Percentiles rank a stretch among this genome's conserved stretches.
phyloP scores from a whole-genome alignment of 371 early-diverging fungal genomes.

The Syncephalastrum racemosum region DNA sequence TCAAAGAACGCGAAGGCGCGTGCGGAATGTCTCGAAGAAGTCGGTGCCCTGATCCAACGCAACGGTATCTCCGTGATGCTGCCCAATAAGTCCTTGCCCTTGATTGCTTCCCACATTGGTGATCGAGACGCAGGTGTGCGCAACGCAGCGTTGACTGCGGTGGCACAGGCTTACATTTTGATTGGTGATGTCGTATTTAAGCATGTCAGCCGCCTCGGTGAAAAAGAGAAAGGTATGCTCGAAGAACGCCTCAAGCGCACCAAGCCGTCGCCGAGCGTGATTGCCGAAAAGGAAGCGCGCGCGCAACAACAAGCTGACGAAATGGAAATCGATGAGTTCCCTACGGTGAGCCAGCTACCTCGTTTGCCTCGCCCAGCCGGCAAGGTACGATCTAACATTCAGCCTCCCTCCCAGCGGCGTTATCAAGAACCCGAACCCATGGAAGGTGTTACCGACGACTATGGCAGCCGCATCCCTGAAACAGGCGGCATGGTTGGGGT shows the following conservation, averaged over 20 bases:
- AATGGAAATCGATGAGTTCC: conserved; percentile 44
- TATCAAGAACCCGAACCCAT: conserved; percentile 45
- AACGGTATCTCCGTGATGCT: conserved; percentile 72
- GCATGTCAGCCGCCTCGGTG: conserved; percentile 68
- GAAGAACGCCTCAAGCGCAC: conserved; percentile 73
- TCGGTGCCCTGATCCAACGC: conserved; percentile 71
- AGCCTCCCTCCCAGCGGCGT: conserved; percentile 18
- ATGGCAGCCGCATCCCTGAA: conserved; percentile 27
- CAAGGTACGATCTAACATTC: conserved; percentile 27
- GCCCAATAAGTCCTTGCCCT: conserved; percentile 68
- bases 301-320: conserved; percentile 34
- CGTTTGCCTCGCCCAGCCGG: conserved; percentile 28
- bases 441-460: conserved; percentile 49
- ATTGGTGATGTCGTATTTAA: conserved; percentile 76
- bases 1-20: conserved; percentile 83
- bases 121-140: conserved; percentile 85
- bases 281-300: conserved; percentile 33
- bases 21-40: conserved; percentile 82
- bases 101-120: conserved; percentile 72
- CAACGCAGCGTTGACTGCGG: conserved; percentile 69
- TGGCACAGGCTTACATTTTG: conserved; percentile 73
- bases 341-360: conserved; percentile 31
- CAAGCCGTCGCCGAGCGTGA: conserved; percentile 40
- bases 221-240: conserved; percentile 78
- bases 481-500: conserved; percentile 15